phyloP scores from a whole-genome alignment of 2,329 filamentous ascomycete genomes.

The Fusarium luffae region DNA sequence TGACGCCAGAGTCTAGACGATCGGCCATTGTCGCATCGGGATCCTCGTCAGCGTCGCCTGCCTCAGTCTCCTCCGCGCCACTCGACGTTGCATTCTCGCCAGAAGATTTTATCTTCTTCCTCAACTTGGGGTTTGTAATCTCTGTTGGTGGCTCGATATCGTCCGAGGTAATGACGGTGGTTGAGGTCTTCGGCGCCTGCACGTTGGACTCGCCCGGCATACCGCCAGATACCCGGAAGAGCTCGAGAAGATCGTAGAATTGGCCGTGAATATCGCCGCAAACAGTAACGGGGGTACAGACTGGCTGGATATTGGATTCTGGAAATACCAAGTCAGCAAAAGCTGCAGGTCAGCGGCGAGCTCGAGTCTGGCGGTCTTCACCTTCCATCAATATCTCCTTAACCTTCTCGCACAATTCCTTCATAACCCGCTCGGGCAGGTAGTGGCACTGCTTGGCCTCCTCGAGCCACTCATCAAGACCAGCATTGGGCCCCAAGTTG shows the following conservation, averaged over 20 bases:
- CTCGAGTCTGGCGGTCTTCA: slow-evolving; percentile 51
- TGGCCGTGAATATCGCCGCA: slow-evolving; percentile 99
- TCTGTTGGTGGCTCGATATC: slow-evolving; percentile 91
- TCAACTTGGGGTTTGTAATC: slow-evolving; percentile 87
- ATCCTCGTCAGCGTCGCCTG: slow-evolving; percentile 52
- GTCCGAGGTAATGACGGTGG: slow-evolving; percentile 84
- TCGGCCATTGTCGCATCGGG: slow-evolving; percentile 46
- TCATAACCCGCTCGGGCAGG: slow-evolving; percentile 95
- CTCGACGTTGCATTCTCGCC: slow-evolving; percentile 57
- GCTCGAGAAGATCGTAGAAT: slow-evolving; percentile 96
- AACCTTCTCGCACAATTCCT: slow-evolving; percentile 97
- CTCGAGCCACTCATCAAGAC: slow-evolving; percentile 95
- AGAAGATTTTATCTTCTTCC: slow-evolving; percentile 78
- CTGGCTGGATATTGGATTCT: slow-evolving; percentile 99
- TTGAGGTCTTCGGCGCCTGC: slow-evolving; percentile 74
- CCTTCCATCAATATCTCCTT: slow-evolving; percentile 99
- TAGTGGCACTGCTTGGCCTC: slow-evolving; percentile 98
- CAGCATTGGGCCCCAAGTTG: slow-evolving; percentile 82
- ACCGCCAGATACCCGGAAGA: slow-evolving; percentile 95
- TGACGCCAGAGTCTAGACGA: slow-evolving; percentile 51
- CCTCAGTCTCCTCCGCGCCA: slow-evolving; percentile 62
- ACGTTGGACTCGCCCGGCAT: slow-evolving; percentile 88
- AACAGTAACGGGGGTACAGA: slow-evolving; percentile 93
- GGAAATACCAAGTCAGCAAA: slow-evolving; percentile 32
- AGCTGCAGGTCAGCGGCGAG: not conserved